Base-by-base conservation (phyloP, 768 basidiomycete species). In the Boletus fagicola region DNA sequence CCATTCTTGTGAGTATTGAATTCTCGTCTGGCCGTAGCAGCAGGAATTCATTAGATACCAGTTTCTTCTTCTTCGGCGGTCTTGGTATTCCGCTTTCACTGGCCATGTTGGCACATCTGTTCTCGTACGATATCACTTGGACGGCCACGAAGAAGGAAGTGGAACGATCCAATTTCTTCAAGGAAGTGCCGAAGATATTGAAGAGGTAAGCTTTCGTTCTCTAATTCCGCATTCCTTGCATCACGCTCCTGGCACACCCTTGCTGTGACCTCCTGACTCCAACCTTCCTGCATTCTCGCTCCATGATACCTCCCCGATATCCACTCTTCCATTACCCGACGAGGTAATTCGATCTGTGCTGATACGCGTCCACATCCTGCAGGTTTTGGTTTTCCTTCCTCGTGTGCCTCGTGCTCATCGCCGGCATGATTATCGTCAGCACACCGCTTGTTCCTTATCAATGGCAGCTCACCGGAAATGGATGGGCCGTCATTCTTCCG, bases 111-210 rank as follows among this genome's bases (percentile, higher is more conserved):
- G 77, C 81, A 1, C 83, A 85, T 67, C 30, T 84, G 20, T 79
- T 83, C 66, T 81, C 82, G 36, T 85, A 83, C 62, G 77, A 86
- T 66, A 79, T 82, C 66, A 73, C 71, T 13, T 85, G 84, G 84
- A 75, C 77, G 5, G 77, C 83, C 33, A 86, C 84, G 7, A 79
- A 82, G 63, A 94, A 93, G 81, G 89, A 91, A 72, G 90, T 94
- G 40, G 87, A 94, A 72, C 80, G 83, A 48, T 90, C 88, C 6
- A 94, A 94, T 69, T 94, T 96, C 78, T 94, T 90, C 82, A 83
- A 88, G 54, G 93, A 96, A 71, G 84, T 94, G 24, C 93, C 93
- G 5, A 83, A 79, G 59, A 92, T 95, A 68, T 76, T 85, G 72
- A 84, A 86, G 66, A 62, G 69, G 69, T 71, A 35, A 57, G 71